Percentiles rank a stretch among this genome's conserved stretches.
Conservation (phyloP, 2,329 filamentous ascomycete genomes). For the Curvularia eragrostidis region DNA sequence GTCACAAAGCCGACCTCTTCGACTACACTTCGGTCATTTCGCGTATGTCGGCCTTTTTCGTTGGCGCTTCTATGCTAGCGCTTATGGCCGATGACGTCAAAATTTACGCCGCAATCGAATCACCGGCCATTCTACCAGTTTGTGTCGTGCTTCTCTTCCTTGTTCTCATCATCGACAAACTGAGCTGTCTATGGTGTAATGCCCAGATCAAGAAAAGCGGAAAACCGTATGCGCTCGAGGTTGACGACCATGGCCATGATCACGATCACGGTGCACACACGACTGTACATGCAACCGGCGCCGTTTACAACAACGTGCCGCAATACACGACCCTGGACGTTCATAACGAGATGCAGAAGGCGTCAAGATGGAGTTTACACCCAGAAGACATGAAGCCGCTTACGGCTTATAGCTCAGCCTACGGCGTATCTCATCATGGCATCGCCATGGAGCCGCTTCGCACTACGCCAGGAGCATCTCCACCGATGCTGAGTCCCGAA, state of each 20-base stretch:
- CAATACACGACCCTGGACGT: not conserved
- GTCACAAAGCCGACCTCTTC: slow-evolving; percentile 50
- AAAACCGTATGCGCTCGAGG: slow-evolving; percentile 40
- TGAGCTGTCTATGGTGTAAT: slow-evolving; percentile 41
- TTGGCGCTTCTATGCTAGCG: slow-evolving; percentile 41
- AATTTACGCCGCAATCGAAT: slow-evolving; percentile 37
- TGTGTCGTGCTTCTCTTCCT: slow-evolving; percentile 47
- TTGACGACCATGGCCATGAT: slow-evolving; percentile 35
- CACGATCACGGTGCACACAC: slow-evolving; percentile 23
- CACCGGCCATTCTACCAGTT: slow-evolving; percentile 45
- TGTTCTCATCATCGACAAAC: slow-evolving; percentile 39
- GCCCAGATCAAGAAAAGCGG: slow-evolving; percentile 39
- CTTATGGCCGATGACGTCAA: slow-evolving; percentile 32
- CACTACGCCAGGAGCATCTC: slow-evolving; percentile 21
- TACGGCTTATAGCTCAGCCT: slow-evolving; percentile 24
- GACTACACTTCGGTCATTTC: slow-evolving; percentile 49
- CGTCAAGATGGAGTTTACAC: slow-evolving; percentile 12
- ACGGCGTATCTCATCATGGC: slow-evolving; percentile 19
- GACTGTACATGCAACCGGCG: slow-evolving; percentile 16
- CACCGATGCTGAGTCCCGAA: slow-evolving; percentile 8
- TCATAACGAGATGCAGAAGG: slow-evolving; percentile 7
- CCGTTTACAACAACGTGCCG: slow-evolving; percentile 2
- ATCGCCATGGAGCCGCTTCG: slow-evolving; percentile 30
- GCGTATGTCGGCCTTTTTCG: slow-evolving; percentile 35
- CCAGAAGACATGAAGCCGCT: slow-evolving; percentile 15